These are phyloP conservation scores for Hyaloscypha variabilis DNA, from an alignment of 495 filamentous ascomycete species.

Conservation along the genomic window DNA sequence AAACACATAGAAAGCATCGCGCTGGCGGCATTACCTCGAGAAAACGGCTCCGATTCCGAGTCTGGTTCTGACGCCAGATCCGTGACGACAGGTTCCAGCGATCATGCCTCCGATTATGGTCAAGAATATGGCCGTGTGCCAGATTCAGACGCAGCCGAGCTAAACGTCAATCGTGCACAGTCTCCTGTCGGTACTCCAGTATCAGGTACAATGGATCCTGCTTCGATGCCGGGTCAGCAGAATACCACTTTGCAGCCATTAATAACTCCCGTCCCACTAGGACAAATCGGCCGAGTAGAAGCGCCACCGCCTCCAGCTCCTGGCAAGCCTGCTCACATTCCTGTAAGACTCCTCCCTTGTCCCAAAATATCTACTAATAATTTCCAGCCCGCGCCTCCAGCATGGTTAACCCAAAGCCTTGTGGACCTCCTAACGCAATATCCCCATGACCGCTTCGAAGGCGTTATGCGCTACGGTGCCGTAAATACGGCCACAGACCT, in stretches of 20 bases:
- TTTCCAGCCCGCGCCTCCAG: constrained; percentile 71
- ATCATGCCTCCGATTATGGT: neutral
- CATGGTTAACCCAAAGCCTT: constrained; percentile 75
- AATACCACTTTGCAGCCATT: constrained; percentile 38
- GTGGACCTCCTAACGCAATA: constrained; percentile 62
- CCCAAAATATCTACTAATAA: constrained; percentile 22
- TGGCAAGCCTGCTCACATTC: constrained; percentile 49
- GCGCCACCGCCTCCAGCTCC: constrained; percentile 56
- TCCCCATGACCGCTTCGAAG: constrained; percentile 80
- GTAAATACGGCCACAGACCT: constrained; percentile 67
- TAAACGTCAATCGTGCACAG: constrained; percentile 50
- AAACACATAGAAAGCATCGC: constrained; percentile 36
- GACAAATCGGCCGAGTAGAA: constrained; percentile 66
- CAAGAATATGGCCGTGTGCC: no score
- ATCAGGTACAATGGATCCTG: constrained; percentile 62
- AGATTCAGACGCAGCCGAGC: constrained; percentile 13
- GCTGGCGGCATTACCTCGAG: constrained; percentile 25
- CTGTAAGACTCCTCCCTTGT: constrained; percentile 51
- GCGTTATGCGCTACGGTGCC: constrained; percentile 81
- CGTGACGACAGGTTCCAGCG: neutral
- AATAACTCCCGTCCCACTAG: constrained; percentile 36
- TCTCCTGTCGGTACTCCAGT: constrained; percentile 55
- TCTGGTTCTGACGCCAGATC: constrained; percentile 10
- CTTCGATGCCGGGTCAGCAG: constrained; percentile 46
- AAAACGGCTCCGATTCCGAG: constrained; percentile 21